Evolutionary conservation across 768 basidiomycete genomes (phyloP).

Genomic region (Amanita fuliginea): DNA sequence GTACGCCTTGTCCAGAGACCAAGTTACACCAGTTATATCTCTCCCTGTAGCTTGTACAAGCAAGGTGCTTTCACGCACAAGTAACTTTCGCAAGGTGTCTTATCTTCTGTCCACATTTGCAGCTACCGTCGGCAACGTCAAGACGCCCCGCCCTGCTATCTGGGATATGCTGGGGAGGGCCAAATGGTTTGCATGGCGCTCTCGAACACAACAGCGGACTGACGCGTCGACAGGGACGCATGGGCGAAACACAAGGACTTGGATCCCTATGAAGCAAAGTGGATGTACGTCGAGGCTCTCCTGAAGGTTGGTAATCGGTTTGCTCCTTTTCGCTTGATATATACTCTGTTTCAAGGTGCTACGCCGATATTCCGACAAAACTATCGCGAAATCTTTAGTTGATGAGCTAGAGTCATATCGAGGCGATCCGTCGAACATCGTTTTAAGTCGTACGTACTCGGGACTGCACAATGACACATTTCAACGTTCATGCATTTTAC

Average conservation of each 20-base stretch:
- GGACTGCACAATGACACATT: background rate
- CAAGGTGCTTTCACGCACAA: conserved; percentile 49
- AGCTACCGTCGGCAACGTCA: conserved; percentile 90
- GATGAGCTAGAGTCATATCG: conserved; percentile 69
- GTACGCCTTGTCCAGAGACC: conserved; percentile 23
- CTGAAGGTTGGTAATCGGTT: conserved; percentile 47
- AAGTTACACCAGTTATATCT: background rate
- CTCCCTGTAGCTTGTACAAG: conserved; percentile 69
- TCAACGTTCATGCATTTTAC: background rate
- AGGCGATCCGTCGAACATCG: conserved; percentile 54
- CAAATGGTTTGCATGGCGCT: conserved; percentile 59
- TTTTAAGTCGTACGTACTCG: conserved; percentile 46
- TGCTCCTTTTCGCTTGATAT: background rate
- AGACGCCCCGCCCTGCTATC: conserved; percentile 66
- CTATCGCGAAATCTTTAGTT: conserved; percentile 62
- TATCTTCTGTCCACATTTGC: conserved; percentile 9
- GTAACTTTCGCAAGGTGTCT: background rate
- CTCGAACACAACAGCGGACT: conserved; percentile 1
- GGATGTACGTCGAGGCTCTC: conserved; percentile 81
- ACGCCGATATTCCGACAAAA: conserved; percentile 76
- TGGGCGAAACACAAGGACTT: conserved; percentile 92
- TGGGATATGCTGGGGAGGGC: conserved; percentile 89
- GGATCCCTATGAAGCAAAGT: conserved; percentile 71
- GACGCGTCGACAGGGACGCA: conserved; percentile 56
- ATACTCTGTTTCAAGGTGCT: conserved; percentile 43